These are phyloP conservation scores for Yarrowia alimentaria DNA, from an alignment of 805 yeast genomes.

Conservation along the genomic window DNA sequence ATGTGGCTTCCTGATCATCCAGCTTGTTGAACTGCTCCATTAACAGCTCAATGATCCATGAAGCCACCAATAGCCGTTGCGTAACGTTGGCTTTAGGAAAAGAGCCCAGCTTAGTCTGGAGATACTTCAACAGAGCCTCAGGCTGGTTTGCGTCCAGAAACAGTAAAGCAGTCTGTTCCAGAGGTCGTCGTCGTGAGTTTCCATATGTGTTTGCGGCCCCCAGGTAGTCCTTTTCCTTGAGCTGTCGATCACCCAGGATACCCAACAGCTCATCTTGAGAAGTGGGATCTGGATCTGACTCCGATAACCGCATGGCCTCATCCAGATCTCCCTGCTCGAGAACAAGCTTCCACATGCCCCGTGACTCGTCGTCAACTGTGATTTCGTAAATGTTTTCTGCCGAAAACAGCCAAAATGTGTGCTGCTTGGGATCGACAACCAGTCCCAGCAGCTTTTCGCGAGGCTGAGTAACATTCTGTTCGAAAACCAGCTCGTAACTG, in stretches of 20 bases:
- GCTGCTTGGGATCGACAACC: conserved; percentile 48
- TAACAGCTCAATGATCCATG: conserved; percentile 64
- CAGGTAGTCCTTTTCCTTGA: conserved; percentile 38
- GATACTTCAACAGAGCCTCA: conserved; percentile 49
- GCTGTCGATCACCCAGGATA: conserved; percentile 50
- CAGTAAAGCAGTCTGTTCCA: conserved; percentile 65
- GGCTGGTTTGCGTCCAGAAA: conserved; percentile 47
- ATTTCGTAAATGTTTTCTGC: conserved; percentile 64
- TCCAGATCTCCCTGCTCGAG: conserved; percentile 56
- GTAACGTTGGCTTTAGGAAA: conserved; percentile 36
- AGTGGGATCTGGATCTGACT: conserved; percentile 37
- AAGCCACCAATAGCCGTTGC: conserved; percentile 54
- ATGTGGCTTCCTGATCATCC: conserved; percentile 42
- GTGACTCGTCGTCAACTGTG: conserved; percentile 59
- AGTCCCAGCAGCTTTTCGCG: conserved; percentile 48
- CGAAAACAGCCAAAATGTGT: conserved; percentile 79
- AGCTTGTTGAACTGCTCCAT: conserved; percentile 48
- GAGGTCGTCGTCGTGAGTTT: conserved; percentile 53
- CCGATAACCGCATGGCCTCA: conserved; percentile 55
- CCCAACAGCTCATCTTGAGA: conserved; percentile 43
- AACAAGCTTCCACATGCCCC: conserved; percentile 70
- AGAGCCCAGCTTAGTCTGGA: conserved; percentile 44
- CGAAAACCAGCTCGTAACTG: conserved; percentile 48
- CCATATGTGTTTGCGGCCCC: conserved; percentile 59
- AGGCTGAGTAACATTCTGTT: conserved; percentile 43